A percentile compares a stretch with the other conserved stretches of the same genome.
phyloP scores from a whole-genome alignment of 2,329 filamentous ascomycete genomes.

The Hypoxylon sp. region DNA sequence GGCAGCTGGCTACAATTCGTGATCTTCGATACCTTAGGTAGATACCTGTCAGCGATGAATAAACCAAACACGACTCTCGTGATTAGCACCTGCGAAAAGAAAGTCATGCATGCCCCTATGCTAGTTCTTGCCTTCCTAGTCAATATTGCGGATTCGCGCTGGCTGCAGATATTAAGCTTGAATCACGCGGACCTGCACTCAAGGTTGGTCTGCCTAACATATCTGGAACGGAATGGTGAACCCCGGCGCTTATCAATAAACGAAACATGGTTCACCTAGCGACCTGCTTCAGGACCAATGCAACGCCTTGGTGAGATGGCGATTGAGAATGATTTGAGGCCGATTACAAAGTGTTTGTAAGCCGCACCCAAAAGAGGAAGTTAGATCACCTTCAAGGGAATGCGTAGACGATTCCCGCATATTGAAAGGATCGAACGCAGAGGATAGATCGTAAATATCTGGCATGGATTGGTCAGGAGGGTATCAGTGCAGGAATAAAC shows the following conservation, averaged over 20 bases:
- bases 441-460: slow-evolving; percentile 9
- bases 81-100: neutral
- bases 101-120: slow-evolving; percentile 3
- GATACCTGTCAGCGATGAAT: neutral
- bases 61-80: neutral
- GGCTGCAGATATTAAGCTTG: neutral
- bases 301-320: neutral
- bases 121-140: neutral
- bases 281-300: neutral
- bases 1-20: neutral
- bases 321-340: slow-evolving; percentile 10
- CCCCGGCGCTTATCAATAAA: slow-evolving; percentile 16
- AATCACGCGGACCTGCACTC: neutral
- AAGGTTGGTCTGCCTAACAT: neutral
- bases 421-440: slow-evolving; percentile 2
- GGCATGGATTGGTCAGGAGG: slow-evolving; percentile 6
- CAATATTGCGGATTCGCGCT: neutral
- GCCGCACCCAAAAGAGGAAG: slow-evolving; percentile 20
- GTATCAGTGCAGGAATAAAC: slow-evolving; percentile 9
- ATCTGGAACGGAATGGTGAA: slow-evolving; percentile 16
- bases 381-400: neutral
- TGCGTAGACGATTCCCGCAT: slow-evolving; percentile 2
- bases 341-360: slow-evolving; percentile 26
- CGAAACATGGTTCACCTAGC: slow-evolving; percentile 2
- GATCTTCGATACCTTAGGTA: no score